Conservation (phyloP, 176 grass and related monocot species). For the Metroxylon sagu region DNA sequence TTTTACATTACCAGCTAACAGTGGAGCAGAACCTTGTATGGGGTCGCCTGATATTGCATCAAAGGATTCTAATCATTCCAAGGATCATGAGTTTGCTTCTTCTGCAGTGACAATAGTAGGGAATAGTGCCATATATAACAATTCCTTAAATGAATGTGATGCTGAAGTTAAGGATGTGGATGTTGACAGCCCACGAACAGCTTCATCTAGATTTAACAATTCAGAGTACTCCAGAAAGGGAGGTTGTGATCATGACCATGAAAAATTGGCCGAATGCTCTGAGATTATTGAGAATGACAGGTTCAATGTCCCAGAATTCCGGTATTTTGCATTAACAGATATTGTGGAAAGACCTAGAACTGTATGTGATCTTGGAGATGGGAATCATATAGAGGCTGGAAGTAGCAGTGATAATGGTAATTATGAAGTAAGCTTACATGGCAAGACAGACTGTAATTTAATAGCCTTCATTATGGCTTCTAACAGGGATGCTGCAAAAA, state of each 20-base stretch:
- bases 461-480: conserved; percentile 27
- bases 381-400: not conserved
- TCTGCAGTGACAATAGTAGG: too few species aligned
- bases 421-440: conserved; percentile 15
- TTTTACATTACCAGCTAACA: conserved; percentile 1
- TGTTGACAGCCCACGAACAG: not conserved
- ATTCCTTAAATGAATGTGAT: too few species aligned
- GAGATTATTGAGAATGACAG: conserved; percentile 3
- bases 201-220: not conserved
- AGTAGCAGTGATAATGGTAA: conserved; percentile 1
- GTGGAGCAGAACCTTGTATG: conserved; percentile 23
- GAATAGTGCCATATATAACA: too few species aligned
- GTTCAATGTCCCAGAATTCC: not conserved
- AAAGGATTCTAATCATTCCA: conserved; percentile 17
- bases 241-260: not conserved
- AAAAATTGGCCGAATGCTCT: not conserved
- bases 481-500: conserved; percentile 36
- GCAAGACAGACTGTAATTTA: conserved; percentile 29
- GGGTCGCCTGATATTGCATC: conserved; percentile 21
- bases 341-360: not conserved
- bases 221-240: not conserved
- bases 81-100: not conserved
- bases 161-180: not conserved
- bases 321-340: not conserved
- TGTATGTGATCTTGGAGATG: conserved; percentile 1